Evolutionary conservation across 306 rosid species (phyloP).

Genomic region (Calophaca sinica): DNA sequence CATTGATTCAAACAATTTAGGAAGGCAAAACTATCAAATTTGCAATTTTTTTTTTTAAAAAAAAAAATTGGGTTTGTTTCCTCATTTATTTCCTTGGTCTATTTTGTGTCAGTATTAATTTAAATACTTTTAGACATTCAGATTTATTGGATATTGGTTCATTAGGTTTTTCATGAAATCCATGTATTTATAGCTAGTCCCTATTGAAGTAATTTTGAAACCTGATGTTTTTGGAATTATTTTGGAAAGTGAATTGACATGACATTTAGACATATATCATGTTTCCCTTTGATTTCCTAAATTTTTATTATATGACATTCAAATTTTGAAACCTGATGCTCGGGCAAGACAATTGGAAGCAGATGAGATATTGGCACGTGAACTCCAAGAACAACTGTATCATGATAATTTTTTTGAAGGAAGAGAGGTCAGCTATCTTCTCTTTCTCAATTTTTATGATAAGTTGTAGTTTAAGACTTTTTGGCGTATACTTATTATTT

Average conservation of each 20-base stretch:
- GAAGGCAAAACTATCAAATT: background rate
- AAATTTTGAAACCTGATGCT: constrained; percentile 26
- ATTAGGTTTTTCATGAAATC: constrained; percentile 10
- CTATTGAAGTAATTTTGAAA: constrained; percentile 7
- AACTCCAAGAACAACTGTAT: constrained; percentile 87
- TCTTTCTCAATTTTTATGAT: background rate
- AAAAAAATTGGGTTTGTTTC: background rate
- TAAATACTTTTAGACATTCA: background rate
- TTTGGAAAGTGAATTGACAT: too few species aligned
- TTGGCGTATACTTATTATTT: constrained; percentile 4
- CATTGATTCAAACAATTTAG: constrained; percentile 7
- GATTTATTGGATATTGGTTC: background rate
- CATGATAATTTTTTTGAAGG: constrained; percentile 62
- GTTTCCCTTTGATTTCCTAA: too few species aligned
- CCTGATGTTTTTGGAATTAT: too few species aligned
- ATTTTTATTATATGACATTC: too few species aligned
- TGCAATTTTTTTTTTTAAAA: background rate
- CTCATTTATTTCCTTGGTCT: constrained; percentile 8
- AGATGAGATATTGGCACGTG: constrained; percentile 92
- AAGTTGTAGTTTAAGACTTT: background rate
- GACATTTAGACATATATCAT: too few species aligned
- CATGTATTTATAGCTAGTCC: constrained; percentile 27
- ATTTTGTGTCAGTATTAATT: constrained; percentile 10
- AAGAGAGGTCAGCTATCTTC: constrained; percentile 59
- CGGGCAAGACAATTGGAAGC: constrained; percentile 83